Evolutionary conservation across 1,139 yeast genomes (phyloP).

Genomic region (Geotrichum aggregatum): DNA sequence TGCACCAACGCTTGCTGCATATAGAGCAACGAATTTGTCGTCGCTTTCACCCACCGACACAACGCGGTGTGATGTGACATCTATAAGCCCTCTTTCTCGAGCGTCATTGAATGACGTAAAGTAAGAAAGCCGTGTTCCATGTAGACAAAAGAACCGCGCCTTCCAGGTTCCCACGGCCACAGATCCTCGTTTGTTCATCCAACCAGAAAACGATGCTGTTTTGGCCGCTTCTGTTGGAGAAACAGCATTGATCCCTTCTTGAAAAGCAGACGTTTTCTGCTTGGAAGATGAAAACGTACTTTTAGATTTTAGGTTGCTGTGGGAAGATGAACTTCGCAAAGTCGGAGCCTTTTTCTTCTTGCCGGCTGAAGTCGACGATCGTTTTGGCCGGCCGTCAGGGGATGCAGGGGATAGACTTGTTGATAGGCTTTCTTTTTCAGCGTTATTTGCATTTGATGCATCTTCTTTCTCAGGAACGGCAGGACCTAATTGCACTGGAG

Average conservation of each 20-base stretch:
- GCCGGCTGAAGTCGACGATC: constrained; percentile 10
- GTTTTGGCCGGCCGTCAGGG: constrained; percentile 6
- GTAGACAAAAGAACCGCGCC: constrained; percentile 79
- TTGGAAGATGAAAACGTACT: constrained; percentile 26
- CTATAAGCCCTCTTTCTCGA: constrained; percentile 87
- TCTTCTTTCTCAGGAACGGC: not conserved
- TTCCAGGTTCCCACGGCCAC: constrained; percentile 88
- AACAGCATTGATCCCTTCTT: constrained; percentile 81
- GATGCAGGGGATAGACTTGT: constrained; percentile 1
- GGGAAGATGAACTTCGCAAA: constrained; percentile 31
- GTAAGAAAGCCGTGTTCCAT: constrained; percentile 89
- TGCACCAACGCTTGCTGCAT: constrained; percentile 92
- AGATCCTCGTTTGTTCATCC: constrained; percentile 93
- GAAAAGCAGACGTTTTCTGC: constrained; percentile 77
- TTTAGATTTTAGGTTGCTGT: constrained; percentile 27
- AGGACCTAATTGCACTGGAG: not conserved
- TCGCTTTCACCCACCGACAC: constrained; percentile 64
- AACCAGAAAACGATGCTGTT: constrained; percentile 76
- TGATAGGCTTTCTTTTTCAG: not conserved
- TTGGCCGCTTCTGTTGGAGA: constrained; percentile 76
- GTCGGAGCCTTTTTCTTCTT: constrained; percentile 21
- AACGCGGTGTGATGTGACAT: constrained; percentile 90
- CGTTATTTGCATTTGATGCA: not conserved
- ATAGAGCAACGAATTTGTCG: constrained; percentile 75
- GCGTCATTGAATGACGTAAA: constrained; percentile 75